These are phyloP conservation scores for Fusarium hainanense DNA, from an alignment of 2,329 filamentous ascomycete species.

Conservation along the genomic window DNA sequence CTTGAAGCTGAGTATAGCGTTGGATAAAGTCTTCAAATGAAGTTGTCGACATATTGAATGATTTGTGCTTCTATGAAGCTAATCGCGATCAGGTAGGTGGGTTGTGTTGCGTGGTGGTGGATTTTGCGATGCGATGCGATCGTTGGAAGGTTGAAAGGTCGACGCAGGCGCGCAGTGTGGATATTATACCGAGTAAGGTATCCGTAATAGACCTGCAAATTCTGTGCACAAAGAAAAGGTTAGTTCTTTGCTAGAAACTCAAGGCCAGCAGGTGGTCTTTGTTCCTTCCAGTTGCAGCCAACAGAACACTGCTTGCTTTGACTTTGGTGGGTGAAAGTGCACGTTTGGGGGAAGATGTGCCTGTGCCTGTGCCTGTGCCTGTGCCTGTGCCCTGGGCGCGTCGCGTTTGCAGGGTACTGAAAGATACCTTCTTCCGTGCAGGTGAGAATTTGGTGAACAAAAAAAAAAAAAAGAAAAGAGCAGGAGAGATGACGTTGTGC, in stretches of 20 bases:
- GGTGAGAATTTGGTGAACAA: background rate
- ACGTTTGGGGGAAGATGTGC: constrained; percentile 28
- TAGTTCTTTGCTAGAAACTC: background rate
- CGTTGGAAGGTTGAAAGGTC: constrained; percentile 1
- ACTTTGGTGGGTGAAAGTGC: constrained; percentile 34
- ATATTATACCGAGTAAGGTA: constrained; percentile 3
- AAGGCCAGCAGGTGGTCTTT: constrained; percentile 29
- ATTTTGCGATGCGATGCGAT: constrained; percentile 13
- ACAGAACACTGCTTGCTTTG: constrained; percentile 30
- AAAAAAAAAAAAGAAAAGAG: background rate
- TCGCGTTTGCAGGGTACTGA: constrained; percentile 4
- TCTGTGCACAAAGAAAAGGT: constrained; percentile 12
- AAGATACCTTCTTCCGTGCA: background rate
- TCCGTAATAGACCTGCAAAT: background rate
- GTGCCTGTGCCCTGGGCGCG: constrained; percentile 4
- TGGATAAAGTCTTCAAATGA: constrained; percentile 59
- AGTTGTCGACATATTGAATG: constrained; percentile 42
- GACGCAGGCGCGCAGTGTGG: constrained; percentile 25
- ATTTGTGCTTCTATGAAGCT: constrained; percentile 8
- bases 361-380: background rate
- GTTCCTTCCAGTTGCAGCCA: constrained; percentile 23
- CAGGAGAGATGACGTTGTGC: constrained; percentile 8
- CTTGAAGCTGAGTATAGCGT: constrained; percentile 58
- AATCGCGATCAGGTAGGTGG: constrained; percentile 5
- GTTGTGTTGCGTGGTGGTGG: background rate